A percentile compares a stretch with the other conserved stretches of the same genome.
Evolutionary conservation across 768 basidiomycete genomes (phyloP).

Genomic region (Suillus placidus): DNA sequence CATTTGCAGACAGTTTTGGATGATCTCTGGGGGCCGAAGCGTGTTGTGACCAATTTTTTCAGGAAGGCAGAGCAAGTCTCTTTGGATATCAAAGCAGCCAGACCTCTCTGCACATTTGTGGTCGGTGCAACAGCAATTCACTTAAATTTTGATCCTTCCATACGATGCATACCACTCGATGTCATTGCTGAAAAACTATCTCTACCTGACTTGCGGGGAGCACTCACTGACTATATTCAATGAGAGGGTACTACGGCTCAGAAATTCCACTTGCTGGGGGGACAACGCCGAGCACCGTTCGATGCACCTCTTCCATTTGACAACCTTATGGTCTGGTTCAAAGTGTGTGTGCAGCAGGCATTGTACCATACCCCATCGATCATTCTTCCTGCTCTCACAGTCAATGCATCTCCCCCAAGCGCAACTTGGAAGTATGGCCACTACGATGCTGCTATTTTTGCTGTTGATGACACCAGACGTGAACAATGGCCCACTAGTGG

Average conservation of each 20-base stretch:
- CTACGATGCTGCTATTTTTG: conserved; percentile 25
- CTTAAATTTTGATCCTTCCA: too few species aligned
- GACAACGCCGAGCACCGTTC: conserved; percentile 3
- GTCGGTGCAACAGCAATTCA: too few species aligned
- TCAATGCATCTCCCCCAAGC: conserved; percentile 26
- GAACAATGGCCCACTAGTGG: conserved; percentile 20
- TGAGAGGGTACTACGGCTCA: not conserved
- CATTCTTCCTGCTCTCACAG: conserved; percentile 10
- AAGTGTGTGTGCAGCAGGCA: conserved; percentile 26
- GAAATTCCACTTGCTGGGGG: conserved; percentile 7
- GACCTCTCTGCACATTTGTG: too few species aligned
- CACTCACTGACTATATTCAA: conserved; percentile 25
- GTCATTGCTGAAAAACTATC: conserved; percentile 22
- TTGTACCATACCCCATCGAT: conserved; percentile 16
- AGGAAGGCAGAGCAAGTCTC: too few species aligned
- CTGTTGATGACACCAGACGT: conserved; percentile 13
- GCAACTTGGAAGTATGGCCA: conserved; percentile 24
- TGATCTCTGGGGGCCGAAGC: too few species aligned
- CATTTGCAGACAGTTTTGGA: too few species aligned
- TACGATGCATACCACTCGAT: conserved; percentile 7
- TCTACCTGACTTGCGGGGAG: conserved; percentile 30
- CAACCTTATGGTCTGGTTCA: conserved; percentile 33
- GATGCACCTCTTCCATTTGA: conserved; percentile 25
- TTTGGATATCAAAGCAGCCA: too few species aligned
- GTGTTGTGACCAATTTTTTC: too few species aligned